phyloP scores from a whole-genome alignment of 176 grass and related monocot genomes.

The Triticum timopheevii region DNA sequence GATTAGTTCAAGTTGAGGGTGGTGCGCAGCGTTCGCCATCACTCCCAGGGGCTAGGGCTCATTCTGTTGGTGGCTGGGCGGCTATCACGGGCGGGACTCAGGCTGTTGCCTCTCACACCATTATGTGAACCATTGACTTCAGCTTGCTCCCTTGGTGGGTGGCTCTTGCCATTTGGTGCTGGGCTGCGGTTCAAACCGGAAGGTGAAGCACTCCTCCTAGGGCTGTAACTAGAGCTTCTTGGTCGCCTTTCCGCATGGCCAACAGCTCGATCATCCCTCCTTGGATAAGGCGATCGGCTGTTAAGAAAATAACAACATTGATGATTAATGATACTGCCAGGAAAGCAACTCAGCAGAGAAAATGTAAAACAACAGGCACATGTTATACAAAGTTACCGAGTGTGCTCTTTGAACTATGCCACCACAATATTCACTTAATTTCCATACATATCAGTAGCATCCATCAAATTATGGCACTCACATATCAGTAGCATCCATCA shows the following conservation, averaged over 20 bases:
- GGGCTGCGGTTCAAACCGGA: slow-evolving; percentile 24
- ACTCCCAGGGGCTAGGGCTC: slow-evolving; percentile 37
- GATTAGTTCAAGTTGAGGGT: background rate
- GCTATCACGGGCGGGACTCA: slow-evolving; percentile 6
- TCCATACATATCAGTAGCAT: background rate
- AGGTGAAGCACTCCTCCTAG: slow-evolving; percentile 32
- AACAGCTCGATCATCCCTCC: slow-evolving; percentile 24
- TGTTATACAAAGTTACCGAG: background rate
- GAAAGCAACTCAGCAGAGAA: background rate
- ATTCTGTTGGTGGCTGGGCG: slow-evolving; percentile 40
- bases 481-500: background rate
- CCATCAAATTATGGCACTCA: background rate
- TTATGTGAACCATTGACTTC: slow-evolving; percentile 41
- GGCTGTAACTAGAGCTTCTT: slow-evolving; percentile 50
- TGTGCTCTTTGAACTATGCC: background rate
- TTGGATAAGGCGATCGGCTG: slow-evolving; percentile 47
- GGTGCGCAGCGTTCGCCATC: slow-evolving; percentile 17
- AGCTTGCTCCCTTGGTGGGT: slow-evolving; percentile 40
- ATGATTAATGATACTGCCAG: background rate
- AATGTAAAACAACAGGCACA: background rate
- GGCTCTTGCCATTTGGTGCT: slow-evolving; percentile 37
- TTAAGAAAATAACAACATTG: background rate
- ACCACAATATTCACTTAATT: background rate
- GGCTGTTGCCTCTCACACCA: slow-evolving; percentile 8
- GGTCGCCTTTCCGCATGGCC: slow-evolving; percentile 26